Base-by-base conservation (phyloP, 257 asterid genomes). In the Ajuga chamaepitys region DNA sequence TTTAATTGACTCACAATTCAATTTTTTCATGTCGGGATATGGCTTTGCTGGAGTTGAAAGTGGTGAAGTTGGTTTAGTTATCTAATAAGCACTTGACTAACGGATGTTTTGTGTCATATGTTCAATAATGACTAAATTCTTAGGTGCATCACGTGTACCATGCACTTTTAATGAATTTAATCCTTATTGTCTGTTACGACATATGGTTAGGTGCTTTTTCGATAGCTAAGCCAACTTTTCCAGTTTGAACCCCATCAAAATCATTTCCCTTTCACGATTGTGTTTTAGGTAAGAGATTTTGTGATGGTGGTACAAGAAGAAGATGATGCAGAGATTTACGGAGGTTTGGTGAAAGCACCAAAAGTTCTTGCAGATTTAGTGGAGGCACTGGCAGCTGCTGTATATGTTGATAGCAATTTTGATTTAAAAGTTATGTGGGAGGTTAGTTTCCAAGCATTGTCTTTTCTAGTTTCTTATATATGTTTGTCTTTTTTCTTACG, bases 311-410 rank as follows among this genome's bases (percentile, higher is more conserved):
- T 87, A 38, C 56, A 68, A 47, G 67, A 77, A 57, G 95, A 89
- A 72, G 77, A 68, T 25, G 82, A 55, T 28, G 32, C 79, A 1
- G 86, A 75, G 79, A 64, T 93, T 34, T 67, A 93, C 32, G 97
- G 95, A 7, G 98, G 98, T 5, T 72, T 70, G 37, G 72, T 83
- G 28, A 82, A 84, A 77, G 96, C 98, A 0, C 98, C 98, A 0
- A 91, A 88, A 75, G 72, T 86, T 73, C 94, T 91, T 17, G 98
- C 98, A 0, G 98, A 88, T 52, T 78, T 88, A 44, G 93, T 91
- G 57, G 98, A 91, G 66, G 81, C 95, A 4, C 73, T 88, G 17
- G 91, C 89, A 2, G 96, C 89, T 1, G 96, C 96, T 38, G 69
- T 86, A 2, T 91, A 83, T 38, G 16, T 80, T 16, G 88, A 80